Evolutionary conservation across 345 rosid genomes (phyloP), one percentile per base, ranked within the genome.

Genomic region (Raphanus raphanistrum): DNA sequence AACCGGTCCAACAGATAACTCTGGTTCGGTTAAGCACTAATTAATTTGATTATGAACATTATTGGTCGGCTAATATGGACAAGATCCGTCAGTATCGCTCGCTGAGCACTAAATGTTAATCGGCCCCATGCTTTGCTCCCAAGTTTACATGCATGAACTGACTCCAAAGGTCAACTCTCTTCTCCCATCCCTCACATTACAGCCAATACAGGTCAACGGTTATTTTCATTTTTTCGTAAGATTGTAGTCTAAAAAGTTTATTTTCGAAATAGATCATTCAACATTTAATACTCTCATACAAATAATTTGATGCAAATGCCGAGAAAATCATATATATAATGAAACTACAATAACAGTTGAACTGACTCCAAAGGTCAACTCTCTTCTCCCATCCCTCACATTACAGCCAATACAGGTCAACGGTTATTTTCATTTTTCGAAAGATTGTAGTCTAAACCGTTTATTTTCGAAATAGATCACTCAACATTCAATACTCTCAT

Each of bases 21-120:
- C 6, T n/a, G 6, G 58, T 27, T 64, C 11, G 65, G 38, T 76
- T 63, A 41, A 36, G 60, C 38, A 71, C 17, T 21, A 25, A 29
- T 29, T 17, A n/a, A 3, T 57, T 11, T 54, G 59, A 25, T 50
- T 26, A 35, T 16, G 29, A 58, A 10, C 57, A 66, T 78, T 13
- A 72, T 72, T 63, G 41, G 68, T 67, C 64, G 70, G 74, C 78
- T 61, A 52, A 16, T 28, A 63, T 54, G 67, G 82, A 68, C 79
- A 70, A 57, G 75, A 74, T 79, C 82, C 82, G 79, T 41, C 16
- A 55, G 55, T 43, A 26, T 36, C 82, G 82, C 71, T 17, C 50
- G 29, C 17, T 36, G 31, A 61, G 79, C 71, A 73, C 60, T 17
- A 41, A 27, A 48, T 27, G 7, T 61, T n/a, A 52, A 33, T 38